These are phyloP conservation scores for Fusarium sp. DNA, from an alignment of 2,329 filamentous ascomycete species.

Conservation along the genomic window DNA sequence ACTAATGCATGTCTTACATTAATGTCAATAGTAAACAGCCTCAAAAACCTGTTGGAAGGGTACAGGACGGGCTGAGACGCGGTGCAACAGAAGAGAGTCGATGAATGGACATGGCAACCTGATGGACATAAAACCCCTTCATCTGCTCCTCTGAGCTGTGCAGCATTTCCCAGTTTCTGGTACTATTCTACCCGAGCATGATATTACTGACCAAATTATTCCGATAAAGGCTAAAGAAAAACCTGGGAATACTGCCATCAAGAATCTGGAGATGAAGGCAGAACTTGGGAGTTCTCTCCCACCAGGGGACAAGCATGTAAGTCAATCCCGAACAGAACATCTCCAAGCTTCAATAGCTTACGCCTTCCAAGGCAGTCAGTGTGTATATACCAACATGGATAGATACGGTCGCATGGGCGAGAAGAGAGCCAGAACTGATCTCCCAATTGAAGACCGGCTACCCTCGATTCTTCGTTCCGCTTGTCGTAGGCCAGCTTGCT, in stretches of 20 bases:
- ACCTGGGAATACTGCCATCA: not conserved
- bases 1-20: slow-evolving; percentile 18
- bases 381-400: slow-evolving; percentile 48
- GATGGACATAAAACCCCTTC: not conserved
- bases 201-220: not conserved
- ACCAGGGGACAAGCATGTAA: slow-evolving; percentile 44
- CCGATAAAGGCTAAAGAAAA: not conserved
- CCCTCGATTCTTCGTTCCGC: slow-evolving; percentile 46
- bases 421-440: slow-evolving; percentile 35
- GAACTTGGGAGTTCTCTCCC: slow-evolving; percentile 41
- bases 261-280: slow-evolving; percentile 9
- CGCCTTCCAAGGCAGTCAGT: slow-evolving; percentile 41
- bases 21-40: not conserved
- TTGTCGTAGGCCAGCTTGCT: slow-evolving; percentile 37
- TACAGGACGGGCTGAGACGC: not conserved
- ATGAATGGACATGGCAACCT: not conserved
- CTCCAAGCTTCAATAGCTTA: not conserved
- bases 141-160: not conserved
- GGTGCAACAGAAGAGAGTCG: not conserved
- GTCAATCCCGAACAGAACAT: not conserved
- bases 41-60: not conserved
- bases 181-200: not conserved
- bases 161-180: not conserved
- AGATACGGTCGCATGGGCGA: slow-evolving; percentile 43
- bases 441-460: slow-evolving; percentile 43